Base-by-base conservation (phyloP, 345 rosid species). In the Salix exigua region DNA sequence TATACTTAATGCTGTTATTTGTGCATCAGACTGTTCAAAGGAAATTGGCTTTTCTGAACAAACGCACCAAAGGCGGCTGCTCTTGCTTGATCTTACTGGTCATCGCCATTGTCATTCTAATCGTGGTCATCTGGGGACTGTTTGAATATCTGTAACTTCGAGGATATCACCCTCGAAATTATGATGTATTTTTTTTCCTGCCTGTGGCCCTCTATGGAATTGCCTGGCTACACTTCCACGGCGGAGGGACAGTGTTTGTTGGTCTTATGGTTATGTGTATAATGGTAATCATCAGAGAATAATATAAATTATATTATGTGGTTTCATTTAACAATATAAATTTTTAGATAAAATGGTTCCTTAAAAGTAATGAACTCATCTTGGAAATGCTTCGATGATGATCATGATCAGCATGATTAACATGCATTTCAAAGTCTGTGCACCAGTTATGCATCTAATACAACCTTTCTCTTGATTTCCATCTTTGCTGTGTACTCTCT, bases 21-120 rank as follows among this genome's bases (percentile, higher is more conserved):
- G 17, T 76, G 33, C 46, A 71, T 80, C 97, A 96, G 99, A 82
- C 95, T 67, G 97, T 94, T 84, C 97, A 91, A 87, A 96, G 89
- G 89, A 88, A 83, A 85, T 87, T 96, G 87, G 98, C 97, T 7
- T 71, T 90, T 50, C 81, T 96, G 94, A 96, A 92, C 84, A 94
- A 88, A 88, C 92, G 97, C 60, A 91, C 97, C 53, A 91, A 85
- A 85, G 97, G 97, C 31, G 95, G 98, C 23, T 96, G 98, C 83
- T 79, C 98, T 35, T 91, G 97, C 89, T 77, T 69, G 79, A 11
- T 55, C 79, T 28, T 96, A 97, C 89, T 91, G 5, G 85, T 90
- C 70, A 70, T 88, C 0, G 98, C 98, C 61, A 92, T 96, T 17
- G 95, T 96, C 75, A 80, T 83, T 83, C 92, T 96, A 80, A 86